Conservation (phyloP, 768 basidiomycete species). For the Suillus subalutaceus region DNA sequence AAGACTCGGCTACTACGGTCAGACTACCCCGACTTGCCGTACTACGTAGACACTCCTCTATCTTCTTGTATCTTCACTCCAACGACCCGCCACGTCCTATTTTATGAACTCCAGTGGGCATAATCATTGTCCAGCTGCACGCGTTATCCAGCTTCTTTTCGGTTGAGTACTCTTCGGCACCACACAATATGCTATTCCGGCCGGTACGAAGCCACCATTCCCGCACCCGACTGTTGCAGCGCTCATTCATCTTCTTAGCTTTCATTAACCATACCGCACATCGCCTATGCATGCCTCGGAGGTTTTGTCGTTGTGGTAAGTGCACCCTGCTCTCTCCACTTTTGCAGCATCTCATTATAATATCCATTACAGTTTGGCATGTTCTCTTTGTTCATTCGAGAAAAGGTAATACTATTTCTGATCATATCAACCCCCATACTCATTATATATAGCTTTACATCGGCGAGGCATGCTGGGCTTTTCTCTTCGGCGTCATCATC, state of each 20-base stretch:
- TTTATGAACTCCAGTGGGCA: constrained; percentile 11
- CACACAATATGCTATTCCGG: constrained; percentile 49
- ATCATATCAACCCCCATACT: not conserved
- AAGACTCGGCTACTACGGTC: not conserved
- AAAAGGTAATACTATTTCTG: constrained; percentile 54
- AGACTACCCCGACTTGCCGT: not conserved
- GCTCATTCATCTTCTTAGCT: constrained; percentile 18
- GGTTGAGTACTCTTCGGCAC: constrained; percentile 1
- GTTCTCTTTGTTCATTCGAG: constrained; percentile 91
- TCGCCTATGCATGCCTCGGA: constrained; percentile 78
- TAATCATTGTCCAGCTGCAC: constrained; percentile 1
- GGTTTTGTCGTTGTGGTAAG: constrained; percentile 79
- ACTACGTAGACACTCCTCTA: not conserved
- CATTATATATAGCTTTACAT: constrained; percentile 67
- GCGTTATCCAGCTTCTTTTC: constrained; percentile 9
- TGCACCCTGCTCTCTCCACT: constrained; percentile 13
- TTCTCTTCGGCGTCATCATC: constrained; percentile 89
- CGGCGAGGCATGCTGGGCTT: constrained; percentile 96
- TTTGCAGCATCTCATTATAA: not conserved
- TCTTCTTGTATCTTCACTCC: constrained; percentile 4
- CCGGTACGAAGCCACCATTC: constrained; percentile 41
- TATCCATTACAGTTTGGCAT: constrained; percentile 76
- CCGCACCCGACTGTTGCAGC: not conserved
- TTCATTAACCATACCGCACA: constrained; percentile 68
- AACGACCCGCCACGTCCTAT: not conserved